A percentile compares a stretch with the other conserved stretches of the same genome.
phyloP scores from a whole-genome alignment of 1,284 basidiomycete genomes.

The Papiliotrema nemorosa region DNA sequence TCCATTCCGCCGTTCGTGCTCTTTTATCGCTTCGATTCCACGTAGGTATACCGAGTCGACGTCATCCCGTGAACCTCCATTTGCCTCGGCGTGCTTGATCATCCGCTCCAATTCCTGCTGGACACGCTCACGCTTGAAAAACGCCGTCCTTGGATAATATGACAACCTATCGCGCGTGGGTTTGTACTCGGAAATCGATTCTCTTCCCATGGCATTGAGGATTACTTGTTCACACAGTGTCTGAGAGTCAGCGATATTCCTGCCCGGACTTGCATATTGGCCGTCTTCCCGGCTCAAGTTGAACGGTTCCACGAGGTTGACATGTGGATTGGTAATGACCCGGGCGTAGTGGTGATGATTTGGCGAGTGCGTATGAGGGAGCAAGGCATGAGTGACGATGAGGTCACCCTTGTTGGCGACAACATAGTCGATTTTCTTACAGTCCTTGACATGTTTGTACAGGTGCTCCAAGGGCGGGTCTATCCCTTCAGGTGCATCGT shows the following conservation, averaged over 20 bases:
- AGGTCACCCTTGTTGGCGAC: slow-evolving; percentile 29
- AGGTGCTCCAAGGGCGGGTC: slow-evolving; percentile 24
- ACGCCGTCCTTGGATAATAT: slow-evolving; percentile 29
- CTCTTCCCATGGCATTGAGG: slow-evolving; percentile 25
- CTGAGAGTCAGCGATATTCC: too few species aligned
- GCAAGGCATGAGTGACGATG: slow-evolving; percentile 29
- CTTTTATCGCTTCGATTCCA: slow-evolving; percentile 24
- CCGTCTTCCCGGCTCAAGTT: slow-evolving; percentile 31
- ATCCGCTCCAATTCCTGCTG: slow-evolving; percentile 23
- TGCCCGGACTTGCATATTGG: slow-evolving; percentile 32
- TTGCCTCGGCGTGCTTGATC: slow-evolving; percentile 18
- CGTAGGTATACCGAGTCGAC: slow-evolving; percentile 28
- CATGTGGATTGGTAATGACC: slow-evolving; percentile 36
- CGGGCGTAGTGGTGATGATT: slow-evolving; percentile 32
- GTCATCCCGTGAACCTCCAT: slow-evolving; percentile 5
- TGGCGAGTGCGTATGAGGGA: slow-evolving; percentile 26
- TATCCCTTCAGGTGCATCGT: slow-evolving; percentile 29
- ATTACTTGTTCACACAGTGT: slow-evolving; percentile 37
- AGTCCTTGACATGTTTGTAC: slow-evolving; percentile 14
- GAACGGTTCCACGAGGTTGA: slow-evolving; percentile 27
- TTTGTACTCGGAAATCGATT: slow-evolving; percentile 25
- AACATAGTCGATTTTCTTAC: slow-evolving; percentile 11
- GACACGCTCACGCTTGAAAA: slow-evolving; percentile 24
- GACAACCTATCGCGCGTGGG: slow-evolving; percentile 20
- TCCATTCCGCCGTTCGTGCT: slow-evolving; percentile 28